Base-by-base conservation (phyloP, 345 rosid species). In the Aethionema arabicum region DNA sequence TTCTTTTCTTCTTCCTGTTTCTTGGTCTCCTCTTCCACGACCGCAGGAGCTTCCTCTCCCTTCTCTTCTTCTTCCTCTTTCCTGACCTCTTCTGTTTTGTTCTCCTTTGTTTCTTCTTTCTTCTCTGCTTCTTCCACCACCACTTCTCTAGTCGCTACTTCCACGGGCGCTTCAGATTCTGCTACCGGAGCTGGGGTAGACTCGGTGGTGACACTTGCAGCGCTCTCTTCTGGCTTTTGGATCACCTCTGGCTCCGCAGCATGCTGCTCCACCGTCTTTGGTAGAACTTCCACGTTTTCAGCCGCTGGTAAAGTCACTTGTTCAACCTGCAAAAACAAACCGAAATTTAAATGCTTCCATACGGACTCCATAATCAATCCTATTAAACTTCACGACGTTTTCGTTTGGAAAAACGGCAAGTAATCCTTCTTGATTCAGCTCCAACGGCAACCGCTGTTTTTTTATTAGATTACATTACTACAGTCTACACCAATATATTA, bases 291-390 rank as follows among this genome's bases (percentile, higher is more conserved):
- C 5, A 64, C 54, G 56, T 39, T 66, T 57, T 72, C 76, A 39
- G 72, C 45, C 52, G 58, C 40, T 54, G 2, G 52, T 65, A 61
- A 71, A 46, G 58, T 72, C 67, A 60, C 67, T 65, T 72, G 71
- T 53, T 66, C 63, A 72, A 72, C 72, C 76, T 72, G 39, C 58
- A 65, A 59, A 53, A 40, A 41, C 7, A 43, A 11, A 43, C 47
- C 12, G 10, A 46, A 65, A 59, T 46, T 46, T 35, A 6, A 44
- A 61, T 15, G 1, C 15, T 61, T 5, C 11, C 1, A 6, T 21
- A 11, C n/a, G n/a, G n/a, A n/a, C 48, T 42, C 36, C 39, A 52
- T 52, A 13, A 46, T 43, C 41, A 63, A 30, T 30, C 42, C 16
- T 8, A 40, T n/a, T 35, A 57, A 43, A 70, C 69, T 35, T 21